Base-by-base conservation (phyloP, 73 alveolate species). In the Blepharisma stoltei region DNA sequence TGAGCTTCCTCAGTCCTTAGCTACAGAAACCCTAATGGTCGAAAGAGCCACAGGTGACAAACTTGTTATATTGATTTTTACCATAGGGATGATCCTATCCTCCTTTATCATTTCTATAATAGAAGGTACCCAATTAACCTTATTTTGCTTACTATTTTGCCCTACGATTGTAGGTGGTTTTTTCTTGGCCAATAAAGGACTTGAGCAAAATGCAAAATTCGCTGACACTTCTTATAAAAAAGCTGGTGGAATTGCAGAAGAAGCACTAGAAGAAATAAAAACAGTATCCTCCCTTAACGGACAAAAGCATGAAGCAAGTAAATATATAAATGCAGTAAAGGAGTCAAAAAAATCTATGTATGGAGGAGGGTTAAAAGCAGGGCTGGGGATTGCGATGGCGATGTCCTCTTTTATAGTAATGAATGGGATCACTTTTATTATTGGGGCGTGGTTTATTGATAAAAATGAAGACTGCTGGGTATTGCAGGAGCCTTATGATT, bases 21-120 rank as follows among this genome's bases (percentile, higher is more conserved):
- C 73, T 9, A 60, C 48, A 8, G 73, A 60, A 8, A 18, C 73
- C 0, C 5, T 60, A 25, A 60, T 14, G 41, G 70, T 88, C 50
- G 83, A 88, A 54, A 67, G 73, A n/a, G 95, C 90, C 6, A 47
- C 83, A 14, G 95, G 95, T 0, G 95, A 88, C 60, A 88, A 88
- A 54, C n/a, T 88, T 76, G 91, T 81, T 18, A 69, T 55, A 5
- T 52, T 83, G 66, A 54, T 84, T 5, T 68, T 83, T 67, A 80
- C 86, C 43, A 55, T 70, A 65, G 11, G 84, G 32, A 87, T 84
- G 89, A 18, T 78, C 3, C 38, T 84, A 1, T 55, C 85, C 1
- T 87, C 91, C 44, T 43, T 80, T 45, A 44, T 78, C 54, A 54
- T 88, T 25, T 89, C 95, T 6, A 77, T 88, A 25, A 25, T 69